Base-by-base conservation (phyloP, 2,329 filamentous ascomycete genomes). In the Exophiala aquamarina region DNA sequence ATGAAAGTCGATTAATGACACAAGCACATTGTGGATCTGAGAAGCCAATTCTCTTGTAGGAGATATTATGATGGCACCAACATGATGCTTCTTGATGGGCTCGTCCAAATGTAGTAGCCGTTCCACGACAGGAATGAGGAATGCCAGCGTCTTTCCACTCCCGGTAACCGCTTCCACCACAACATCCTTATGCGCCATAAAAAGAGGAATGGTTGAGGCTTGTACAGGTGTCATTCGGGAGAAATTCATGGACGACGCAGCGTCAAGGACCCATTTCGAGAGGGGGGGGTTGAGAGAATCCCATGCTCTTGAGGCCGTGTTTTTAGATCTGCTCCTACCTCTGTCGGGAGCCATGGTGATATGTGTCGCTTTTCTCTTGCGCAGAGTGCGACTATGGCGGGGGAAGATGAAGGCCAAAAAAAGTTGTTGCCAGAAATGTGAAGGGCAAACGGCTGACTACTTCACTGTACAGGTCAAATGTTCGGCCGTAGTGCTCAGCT, bases 91-190 rank as follows among this genome's bases (percentile, higher is more conserved):
- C 69, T 93, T 95, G 26, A 89, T 83, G 2, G 89, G 86, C 51
- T 92, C 87, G 51, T 90, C 84, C 20, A 88, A 71, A 56, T 86
- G 83, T 50, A 97, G 72, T 36, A 97, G 75, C 58, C 88, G 86
- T 68, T 95, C 86, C 18, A 94, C 79, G 3, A 94, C 74, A 1
- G 91, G 90, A 37, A 96, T 84, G 26, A 94, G 71, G 61, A 92
- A 98, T 1, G 89, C 81, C 21, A 95, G 74, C 0, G 90, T 95
- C 70, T 96, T 95, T 50, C 90, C 90, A 66, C 87, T 93, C 10
- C 91, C 90, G 2, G 90, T 95, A 3, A 95, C 90, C 23, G 89
- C 89, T 73, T 95, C 89, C 4, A 95, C 90, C 1, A 95, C 90
- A 3, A 95, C 88, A 67, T 95, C 90, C 63, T 94, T 95, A 66